A percentile compares a stretch with the other conserved stretches of the same genome.
phyloP scores from a whole-genome alignment of 176 grass and related monocot species.

The Cymbopogon citratus region DNA sequence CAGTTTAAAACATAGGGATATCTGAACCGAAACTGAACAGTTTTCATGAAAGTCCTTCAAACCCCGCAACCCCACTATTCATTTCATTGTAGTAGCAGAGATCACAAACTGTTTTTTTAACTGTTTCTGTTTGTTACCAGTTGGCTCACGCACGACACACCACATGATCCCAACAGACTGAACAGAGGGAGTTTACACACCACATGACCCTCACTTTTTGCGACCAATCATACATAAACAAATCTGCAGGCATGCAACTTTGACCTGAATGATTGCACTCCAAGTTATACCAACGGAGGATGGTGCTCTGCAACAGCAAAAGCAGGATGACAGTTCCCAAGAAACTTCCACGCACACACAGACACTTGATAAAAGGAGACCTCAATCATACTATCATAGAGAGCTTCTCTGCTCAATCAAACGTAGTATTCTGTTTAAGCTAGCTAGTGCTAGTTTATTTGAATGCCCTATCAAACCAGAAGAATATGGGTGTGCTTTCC shows the following conservation, averaged over 20 bases:
- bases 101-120: background rate
- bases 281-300: slow-evolving; percentile 22
- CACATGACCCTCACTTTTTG: slow-evolving; percentile 8
- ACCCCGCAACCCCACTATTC: no score
- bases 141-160: background rate
- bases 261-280: slow-evolving; percentile 42
- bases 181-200: background rate
- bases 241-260: slow-evolving; percentile 20
- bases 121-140: background rate
- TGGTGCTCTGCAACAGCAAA: slow-evolving; percentile 27
- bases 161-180: no score
- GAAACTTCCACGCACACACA: slow-evolving; percentile 14
- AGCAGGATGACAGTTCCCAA: slow-evolving; percentile 12
- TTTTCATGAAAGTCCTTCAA: background rate
- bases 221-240: slow-evolving; percentile 16
- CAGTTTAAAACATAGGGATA: background rate
- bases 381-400: slow-evolving; percentile 44
- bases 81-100: background rate
- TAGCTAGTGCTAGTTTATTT: background rate
- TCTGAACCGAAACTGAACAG: background rate
- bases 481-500: slow-evolving; percentile 7
- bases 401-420: background rate
- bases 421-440: background rate
- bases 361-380: background rate
- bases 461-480: slow-evolving; percentile 1